Evolutionary conservation across 2,329 filamentous ascomycete genomes (phyloP).

Genomic region (Trichothecium roseum): DNA sequence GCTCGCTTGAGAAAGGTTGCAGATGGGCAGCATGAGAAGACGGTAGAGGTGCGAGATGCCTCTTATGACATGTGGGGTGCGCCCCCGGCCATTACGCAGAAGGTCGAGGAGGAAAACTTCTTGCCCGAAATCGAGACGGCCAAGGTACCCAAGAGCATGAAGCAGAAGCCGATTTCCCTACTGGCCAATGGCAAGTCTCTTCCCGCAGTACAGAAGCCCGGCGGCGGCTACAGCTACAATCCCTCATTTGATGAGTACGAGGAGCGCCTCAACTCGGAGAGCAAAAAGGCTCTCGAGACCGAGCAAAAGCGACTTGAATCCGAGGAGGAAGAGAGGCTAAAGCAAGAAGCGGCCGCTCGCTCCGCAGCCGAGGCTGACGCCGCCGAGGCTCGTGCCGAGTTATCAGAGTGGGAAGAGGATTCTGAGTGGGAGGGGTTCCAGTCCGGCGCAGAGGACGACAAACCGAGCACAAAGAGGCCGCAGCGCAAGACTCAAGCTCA

Average conservation of each 20-base stretch:
- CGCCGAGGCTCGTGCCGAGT: conserved; percentile 52
- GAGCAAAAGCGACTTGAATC: conserved; percentile 65
- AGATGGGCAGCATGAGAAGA: conserved; percentile 53
- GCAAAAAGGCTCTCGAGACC: conserved; percentile 65
- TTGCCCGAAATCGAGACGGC: conserved; percentile 54
- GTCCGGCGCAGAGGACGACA: conserved; percentile 63
- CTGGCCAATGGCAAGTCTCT: conserved; percentile 72
- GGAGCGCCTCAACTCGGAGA: conserved; percentile 61
- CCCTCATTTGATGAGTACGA: conserved; percentile 82
- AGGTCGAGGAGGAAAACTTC: conserved; percentile 37
- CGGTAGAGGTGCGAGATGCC: conserved; percentile 47
- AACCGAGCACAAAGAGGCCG: conserved; percentile 55
- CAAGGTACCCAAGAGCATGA: conserved; percentile 65
- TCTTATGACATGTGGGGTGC: conserved; percentile 72
- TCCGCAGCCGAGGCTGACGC: conserved; percentile 69
- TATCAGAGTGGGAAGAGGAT: conserved; percentile 73
- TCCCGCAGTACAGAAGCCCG: conserved; percentile 68
- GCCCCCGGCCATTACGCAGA: conserved; percentile 19
- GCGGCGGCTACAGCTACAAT: conserved; percentile 85
- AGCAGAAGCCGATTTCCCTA: conserved; percentile 68
- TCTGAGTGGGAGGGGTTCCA: conserved; percentile 86
- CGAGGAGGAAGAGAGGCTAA: conserved; percentile 56
- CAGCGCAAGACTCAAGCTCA: conserved; percentile 79
- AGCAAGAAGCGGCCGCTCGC: conserved; percentile 54
- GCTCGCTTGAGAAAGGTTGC: conserved; percentile 68